Evolutionary conservation across 176 grass and related monocot genomes (phyloP), one percentile per base, ranked within the genome.

Genomic region (Triticum turgidum): DNA sequence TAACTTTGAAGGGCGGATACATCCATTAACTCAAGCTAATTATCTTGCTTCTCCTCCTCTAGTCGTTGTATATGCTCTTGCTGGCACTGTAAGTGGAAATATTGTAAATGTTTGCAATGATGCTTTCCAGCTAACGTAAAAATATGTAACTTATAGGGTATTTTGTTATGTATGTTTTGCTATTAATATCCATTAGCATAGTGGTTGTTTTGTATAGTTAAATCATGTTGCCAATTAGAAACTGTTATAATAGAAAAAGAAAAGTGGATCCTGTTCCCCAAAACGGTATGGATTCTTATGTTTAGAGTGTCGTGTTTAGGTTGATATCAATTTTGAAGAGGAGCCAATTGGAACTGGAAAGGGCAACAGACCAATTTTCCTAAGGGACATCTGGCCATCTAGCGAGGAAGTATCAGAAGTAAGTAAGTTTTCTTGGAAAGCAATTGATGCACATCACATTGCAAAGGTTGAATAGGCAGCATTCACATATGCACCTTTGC

Each of bases 381-480:
- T 89, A 90, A 80, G 79, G 69, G 90, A 97, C 76, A 88, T 97
- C 80, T 94, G 92, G 92, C 95, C 92, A 30, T 88, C 92, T 11
- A 88, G 73, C 68, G 76, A 97, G 65, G 90, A 97, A 87, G 84
- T 97, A 59, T 88, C 87, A 41, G 13, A 90, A 68, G 89, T 90
- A 78, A 73, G 15, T 35, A 34, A 42, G 6, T 13, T 35, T 35
- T 4, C 62, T 49, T 20, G 15, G 30, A n/a, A 80, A 62, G 22
- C 13, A 75, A 18, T 63, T 22, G n/a, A 42, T 10, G 33, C 37
- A 17, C 58, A 49, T 78, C 24, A 11, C 12, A 5, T 9, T 24
- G 39, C 14, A 21, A 8, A 49, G 27, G 12, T 34, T 11, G 5
- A 49, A 72, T 64, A 72, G 42, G 7, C 54, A 76, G 9, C 52